A percentile compares a stretch with the other conserved stretches of the same genome.
Conservation (phyloP, 345 rosid genomes). For the Lepidium didymum region DNA sequence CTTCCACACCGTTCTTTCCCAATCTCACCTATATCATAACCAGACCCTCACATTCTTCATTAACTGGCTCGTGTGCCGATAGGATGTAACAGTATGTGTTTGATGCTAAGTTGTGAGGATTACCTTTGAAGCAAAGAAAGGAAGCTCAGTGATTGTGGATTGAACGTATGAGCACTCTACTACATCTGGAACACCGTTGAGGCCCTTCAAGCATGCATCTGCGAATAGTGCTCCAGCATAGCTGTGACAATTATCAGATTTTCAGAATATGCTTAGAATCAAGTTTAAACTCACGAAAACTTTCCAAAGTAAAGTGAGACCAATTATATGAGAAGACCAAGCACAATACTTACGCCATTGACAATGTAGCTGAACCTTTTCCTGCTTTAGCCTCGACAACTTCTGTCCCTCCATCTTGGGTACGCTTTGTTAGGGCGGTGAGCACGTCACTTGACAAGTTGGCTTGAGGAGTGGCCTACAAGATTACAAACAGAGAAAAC, state of each 20-base stretch:
- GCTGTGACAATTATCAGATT: slow-evolving; percentile 31
- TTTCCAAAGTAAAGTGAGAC: background rate
- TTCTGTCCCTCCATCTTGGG: slow-evolving; percentile 89
- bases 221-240: slow-evolving; percentile 86
- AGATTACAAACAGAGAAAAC: background rate
- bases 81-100: background rate
- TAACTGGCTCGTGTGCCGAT: background rate
- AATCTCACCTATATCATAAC: slow-evolving; percentile 48
- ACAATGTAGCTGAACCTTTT: slow-evolving; percentile 86
- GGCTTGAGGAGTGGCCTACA: slow-evolving; percentile 69
- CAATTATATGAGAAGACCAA: background rate
- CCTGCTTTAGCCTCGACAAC: slow-evolving; percentile 95
- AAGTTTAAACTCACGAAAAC: background rate
- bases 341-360: slow-evolving; percentile 68
- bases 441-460: slow-evolving; percentile 52
- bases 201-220: slow-evolving; percentile 91
- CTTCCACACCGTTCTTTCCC: slow-evolving; percentile 63
- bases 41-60: slow-evolving; percentile 4
- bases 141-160: slow-evolving; percentile 62
- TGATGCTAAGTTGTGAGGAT: slow-evolving; percentile 7
- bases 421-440: slow-evolving; percentile 72
- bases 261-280: background rate
- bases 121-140: slow-evolving; percentile 91
- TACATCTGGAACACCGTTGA: slow-evolving; percentile 67
- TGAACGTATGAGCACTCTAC: slow-evolving; percentile 74